phyloP scores from a whole-genome alignment of 306 rosid genomes.

The Alnus glutinosa region DNA sequence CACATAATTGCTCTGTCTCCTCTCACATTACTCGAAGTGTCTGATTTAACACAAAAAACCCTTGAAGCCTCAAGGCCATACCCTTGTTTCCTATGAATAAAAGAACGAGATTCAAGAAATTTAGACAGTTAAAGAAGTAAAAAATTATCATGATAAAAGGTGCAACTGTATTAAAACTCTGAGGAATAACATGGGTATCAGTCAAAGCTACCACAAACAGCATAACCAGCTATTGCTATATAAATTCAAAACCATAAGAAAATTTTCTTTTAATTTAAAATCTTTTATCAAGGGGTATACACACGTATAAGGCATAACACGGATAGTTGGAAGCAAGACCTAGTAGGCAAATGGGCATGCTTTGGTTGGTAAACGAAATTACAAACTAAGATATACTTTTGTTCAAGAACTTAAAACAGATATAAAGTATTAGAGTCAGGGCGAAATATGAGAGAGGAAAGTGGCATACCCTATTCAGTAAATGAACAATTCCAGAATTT shows the following conservation, averaged over 20 bases:
- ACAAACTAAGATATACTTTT: neutral
- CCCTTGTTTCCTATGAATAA: slow-evolving; percentile 15
- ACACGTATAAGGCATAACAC: neutral
- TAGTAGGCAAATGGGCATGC: neutral
- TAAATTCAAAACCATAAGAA: neutral
- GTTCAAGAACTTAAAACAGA: neutral
- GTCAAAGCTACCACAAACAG: neutral
- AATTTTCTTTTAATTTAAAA: neutral
- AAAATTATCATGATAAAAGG: neutral
- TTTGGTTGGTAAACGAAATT: neutral
- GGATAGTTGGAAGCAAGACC: neutral
- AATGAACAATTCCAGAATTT: neutral
- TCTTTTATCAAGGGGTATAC: neutral
- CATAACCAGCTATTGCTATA: neutral
- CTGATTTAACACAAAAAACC: neutral
- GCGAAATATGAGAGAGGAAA: too few species aligned
- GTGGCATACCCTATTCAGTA: neutral
- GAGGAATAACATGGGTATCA: neutral
- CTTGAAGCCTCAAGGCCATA: neutral
- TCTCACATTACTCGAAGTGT: neutral
- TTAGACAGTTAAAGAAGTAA: neutral
- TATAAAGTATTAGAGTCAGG: neutral
- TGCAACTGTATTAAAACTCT: neutral
- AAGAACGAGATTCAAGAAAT: neutral
- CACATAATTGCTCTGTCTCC: slow-evolving; percentile 3